Evolutionary conservation across 495 filamentous ascomycete species (phyloP).

Genomic region (Aspergillus haitiensis): DNA sequence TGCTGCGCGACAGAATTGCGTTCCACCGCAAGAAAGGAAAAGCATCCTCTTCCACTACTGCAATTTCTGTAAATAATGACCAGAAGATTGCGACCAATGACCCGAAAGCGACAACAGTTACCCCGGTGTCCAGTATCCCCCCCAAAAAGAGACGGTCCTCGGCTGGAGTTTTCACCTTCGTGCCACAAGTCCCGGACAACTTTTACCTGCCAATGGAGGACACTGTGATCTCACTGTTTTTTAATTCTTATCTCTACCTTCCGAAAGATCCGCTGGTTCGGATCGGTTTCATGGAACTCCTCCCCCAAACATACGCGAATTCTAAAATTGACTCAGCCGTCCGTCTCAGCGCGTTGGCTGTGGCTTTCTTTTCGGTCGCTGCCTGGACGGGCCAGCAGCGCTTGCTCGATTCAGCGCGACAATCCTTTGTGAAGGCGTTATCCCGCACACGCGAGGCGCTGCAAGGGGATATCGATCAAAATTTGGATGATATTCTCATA

Average conservation of each 20-base stretch:
- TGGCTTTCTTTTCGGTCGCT: constrained; percentile 52
- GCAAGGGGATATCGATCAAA: constrained; percentile 45
- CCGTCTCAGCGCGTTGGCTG: constrained; percentile 58
- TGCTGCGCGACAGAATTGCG: constrained; percentile 66
- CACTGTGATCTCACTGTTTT: constrained; percentile 36
- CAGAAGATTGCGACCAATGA: constrained; percentile 3
- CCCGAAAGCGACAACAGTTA: background rate
- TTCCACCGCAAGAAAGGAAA: constrained; percentile 52
- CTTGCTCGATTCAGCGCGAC: constrained; percentile 38
- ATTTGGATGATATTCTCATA: constrained; percentile 58
- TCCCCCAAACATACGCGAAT: constrained; percentile 55
- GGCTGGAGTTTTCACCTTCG: background rate
- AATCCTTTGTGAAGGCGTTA: constrained; percentile 49
- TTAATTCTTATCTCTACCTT: constrained; percentile 37
- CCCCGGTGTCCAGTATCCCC: background rate
- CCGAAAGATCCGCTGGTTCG: constrained; percentile 33
- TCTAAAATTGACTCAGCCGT: constrained; percentile 49
- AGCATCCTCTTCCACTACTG: background rate
- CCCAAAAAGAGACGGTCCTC: background rate
- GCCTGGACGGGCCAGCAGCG: constrained; percentile 47
- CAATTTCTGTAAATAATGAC: background rate
- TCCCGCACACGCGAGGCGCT: constrained; percentile 54
- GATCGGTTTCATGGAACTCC: constrained; percentile 48
- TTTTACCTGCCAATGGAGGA: constrained; percentile 35
- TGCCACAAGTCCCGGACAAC: constrained; percentile 16